A percentile compares a stretch with the other conserved stretches of the same genome.
phyloP scores from a whole-genome alignment of 1,139 yeast genomes.

The Groenewaldozyma sp. region DNA sequence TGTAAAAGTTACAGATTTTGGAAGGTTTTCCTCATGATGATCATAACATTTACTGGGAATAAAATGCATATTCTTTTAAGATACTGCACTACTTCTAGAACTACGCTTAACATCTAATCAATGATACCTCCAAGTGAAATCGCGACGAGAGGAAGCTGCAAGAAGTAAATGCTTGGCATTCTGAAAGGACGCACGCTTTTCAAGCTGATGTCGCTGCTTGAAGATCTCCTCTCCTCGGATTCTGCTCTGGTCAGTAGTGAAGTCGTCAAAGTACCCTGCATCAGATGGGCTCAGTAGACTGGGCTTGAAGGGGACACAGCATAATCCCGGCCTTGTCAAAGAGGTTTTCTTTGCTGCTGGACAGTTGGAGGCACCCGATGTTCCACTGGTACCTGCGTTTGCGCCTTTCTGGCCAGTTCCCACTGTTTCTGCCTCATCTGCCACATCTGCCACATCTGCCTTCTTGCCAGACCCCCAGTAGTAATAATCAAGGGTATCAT shows the following conservation, averaged over 20 bases:
- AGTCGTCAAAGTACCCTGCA: slow-evolving; percentile 2
- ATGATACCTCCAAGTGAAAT: neutral
- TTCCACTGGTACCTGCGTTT: too few relatives aligned
- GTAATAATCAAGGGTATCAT: neutral
- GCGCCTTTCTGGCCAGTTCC: neutral
- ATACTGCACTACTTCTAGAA: too few relatives aligned
- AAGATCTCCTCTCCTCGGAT: neutral
- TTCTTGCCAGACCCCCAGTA: neutral
- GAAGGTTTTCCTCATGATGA: too few relatives aligned
- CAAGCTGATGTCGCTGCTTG: neutral
- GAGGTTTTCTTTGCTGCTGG: too few relatives aligned
- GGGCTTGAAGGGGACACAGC: slow-evolving; percentile 1
- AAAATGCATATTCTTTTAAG: too few relatives aligned
- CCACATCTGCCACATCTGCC: neutral
- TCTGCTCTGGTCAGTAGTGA: slow-evolving; percentile 1
- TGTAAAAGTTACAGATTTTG: too few relatives aligned
- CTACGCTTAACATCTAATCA: too few relatives aligned
- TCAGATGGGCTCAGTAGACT: neutral
- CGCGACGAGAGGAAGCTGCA: neutral
- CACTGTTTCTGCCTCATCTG: neutral
- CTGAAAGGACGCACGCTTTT: too few relatives aligned
- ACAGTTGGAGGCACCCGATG: too few relatives aligned
- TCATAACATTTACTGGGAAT: too few relatives aligned
- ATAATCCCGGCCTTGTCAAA: too few relatives aligned
- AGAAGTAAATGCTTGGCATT: too few relatives aligned